These are phyloP conservation scores for Musa schizocarpa DNA, from an alignment of 176 grass and related monocot species.

Conservation along the genomic window DNA sequence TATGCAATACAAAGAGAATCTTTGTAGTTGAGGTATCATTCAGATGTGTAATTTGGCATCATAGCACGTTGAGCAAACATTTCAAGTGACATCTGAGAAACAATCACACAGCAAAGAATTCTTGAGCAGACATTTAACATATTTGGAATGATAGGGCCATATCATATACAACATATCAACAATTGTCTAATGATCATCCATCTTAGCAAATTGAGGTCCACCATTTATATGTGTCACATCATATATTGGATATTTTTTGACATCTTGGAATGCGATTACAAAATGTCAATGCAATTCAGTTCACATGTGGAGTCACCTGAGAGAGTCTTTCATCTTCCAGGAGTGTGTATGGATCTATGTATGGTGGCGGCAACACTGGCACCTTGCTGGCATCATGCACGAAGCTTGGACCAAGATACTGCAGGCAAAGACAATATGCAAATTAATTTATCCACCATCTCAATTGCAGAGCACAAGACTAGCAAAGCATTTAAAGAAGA, in stretches of 20 bases:
- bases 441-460: neutral
- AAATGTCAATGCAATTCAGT: slow-evolving; percentile 14
- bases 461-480: neutral
- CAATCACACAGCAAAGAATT: too few relatives aligned
- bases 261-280: neutral
- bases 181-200: neutral
- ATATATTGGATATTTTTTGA: neutral
- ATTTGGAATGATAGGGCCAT: too few relatives aligned
- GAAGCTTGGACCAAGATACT: slow-evolving; percentile 75
- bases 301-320: slow-evolving; percentile 32
- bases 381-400: slow-evolving; percentile 62
- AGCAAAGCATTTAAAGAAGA: neutral
- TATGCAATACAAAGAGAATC: too few relatives aligned
- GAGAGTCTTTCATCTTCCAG: slow-evolving; percentile 81
- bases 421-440: slow-evolving; percentile 16
- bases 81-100: neutral
- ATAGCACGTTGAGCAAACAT: neutral
- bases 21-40: too few relatives aligned
- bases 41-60: too few relatives aligned
- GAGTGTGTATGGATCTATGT: slow-evolving; percentile 79
- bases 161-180: neutral
- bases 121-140: too few relatives aligned
- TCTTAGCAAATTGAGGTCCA: neutral
- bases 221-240: neutral
- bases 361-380: slow-evolving; percentile 30